A percentile compares a stretch with the other conserved stretches of the same genome.
Conservation (phyloP, 2,329 filamentous ascomycete genomes). For the Ilyonectria destructans region DNA sequence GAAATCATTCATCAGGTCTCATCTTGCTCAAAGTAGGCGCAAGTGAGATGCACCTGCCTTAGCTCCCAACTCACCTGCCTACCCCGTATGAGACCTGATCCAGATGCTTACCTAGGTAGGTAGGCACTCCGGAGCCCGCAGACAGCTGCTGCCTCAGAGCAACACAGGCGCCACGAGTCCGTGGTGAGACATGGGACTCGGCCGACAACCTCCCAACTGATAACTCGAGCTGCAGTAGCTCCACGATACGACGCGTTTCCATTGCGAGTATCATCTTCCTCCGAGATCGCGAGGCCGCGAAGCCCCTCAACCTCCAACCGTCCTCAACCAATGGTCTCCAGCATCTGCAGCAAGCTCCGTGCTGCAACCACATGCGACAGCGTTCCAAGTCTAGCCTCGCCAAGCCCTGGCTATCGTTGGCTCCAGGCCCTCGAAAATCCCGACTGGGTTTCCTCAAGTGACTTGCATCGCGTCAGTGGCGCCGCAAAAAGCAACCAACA, state of each 20-base stretch:
- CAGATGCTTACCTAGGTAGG: background rate
- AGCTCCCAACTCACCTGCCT: background rate
- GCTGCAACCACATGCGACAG: constrained; percentile 36
- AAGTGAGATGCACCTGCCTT: background rate
- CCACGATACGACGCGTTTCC: background rate
- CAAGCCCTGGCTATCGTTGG: constrained; percentile 12
- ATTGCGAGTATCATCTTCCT: constrained; percentile 3
- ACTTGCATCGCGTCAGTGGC: constrained; percentile 46
- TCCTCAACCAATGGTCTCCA: constrained; percentile 18
- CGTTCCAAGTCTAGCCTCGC: constrained; percentile 24
- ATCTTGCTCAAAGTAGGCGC: background rate
- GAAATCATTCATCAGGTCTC: constrained; percentile 7
- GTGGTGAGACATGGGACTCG: constrained; percentile 24
- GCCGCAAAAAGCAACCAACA: constrained; percentile 48
- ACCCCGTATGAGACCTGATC: background rate
- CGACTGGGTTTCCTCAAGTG: constrained; percentile 35
- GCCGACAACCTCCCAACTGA: constrained; percentile 24
- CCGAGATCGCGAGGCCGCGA: constrained; percentile 14
- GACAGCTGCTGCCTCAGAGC: constrained; percentile 26
- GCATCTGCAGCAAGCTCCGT: constrained; percentile 15
- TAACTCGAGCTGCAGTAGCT: background rate
- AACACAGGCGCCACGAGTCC: constrained; percentile 6
- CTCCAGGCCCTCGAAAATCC: constrained; percentile 18
- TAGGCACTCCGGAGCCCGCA: background rate
- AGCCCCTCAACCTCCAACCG: constrained; percentile 7